Evolutionary conservation across 768 basidiomycete genomes (phyloP), one percentile per base, ranked within the genome.

Genomic region (Collybia nuda): DNA sequence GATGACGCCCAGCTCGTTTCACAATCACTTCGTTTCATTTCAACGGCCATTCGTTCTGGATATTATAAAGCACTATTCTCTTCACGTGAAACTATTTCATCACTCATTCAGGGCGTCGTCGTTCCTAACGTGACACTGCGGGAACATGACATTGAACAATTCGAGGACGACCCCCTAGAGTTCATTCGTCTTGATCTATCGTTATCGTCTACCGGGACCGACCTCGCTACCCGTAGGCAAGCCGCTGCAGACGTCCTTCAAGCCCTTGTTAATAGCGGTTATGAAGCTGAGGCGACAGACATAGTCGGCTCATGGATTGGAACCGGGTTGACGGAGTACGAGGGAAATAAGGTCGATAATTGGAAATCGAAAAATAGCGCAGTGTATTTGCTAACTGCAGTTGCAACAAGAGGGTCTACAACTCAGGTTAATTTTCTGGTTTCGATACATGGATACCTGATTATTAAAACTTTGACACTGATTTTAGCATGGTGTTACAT

Each of bases 291-390:
- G 57, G 81, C 93, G n/a, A 98, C 96, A 0, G 81, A 85, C 52
- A 87, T 96, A 53, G 88, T 93, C 24, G 84, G 87, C 41, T 67
- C 77, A n/a, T 97, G 93, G 85, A 91, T 99, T 53, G 75, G 73
- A 22, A 77, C 77, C 6, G 91, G 90, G 24, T 70, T 98, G 11
- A 70, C 73, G 41, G 75, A 86, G 56, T 96, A 96, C 59, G 65
- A 75, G 7, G 72, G 76, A 9, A 83, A 90, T 62, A 75, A 74
- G 45, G 67, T 66, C 15, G 70, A 74, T 28, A 84, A 82, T 52
- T 99, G 94, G 94, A 90, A 89, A 66, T 79, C 86, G 26, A 99
- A 99, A 67, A 93, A 98, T 67, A 88, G 86, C 22, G 95, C 96
- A 6, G 84, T 98, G 32, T 98, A 91, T 69, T 70, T 98, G 15